Base-by-base conservation (phyloP, 192 early-diverging fungal genomes). In the Coemansia sp. region DNA sequence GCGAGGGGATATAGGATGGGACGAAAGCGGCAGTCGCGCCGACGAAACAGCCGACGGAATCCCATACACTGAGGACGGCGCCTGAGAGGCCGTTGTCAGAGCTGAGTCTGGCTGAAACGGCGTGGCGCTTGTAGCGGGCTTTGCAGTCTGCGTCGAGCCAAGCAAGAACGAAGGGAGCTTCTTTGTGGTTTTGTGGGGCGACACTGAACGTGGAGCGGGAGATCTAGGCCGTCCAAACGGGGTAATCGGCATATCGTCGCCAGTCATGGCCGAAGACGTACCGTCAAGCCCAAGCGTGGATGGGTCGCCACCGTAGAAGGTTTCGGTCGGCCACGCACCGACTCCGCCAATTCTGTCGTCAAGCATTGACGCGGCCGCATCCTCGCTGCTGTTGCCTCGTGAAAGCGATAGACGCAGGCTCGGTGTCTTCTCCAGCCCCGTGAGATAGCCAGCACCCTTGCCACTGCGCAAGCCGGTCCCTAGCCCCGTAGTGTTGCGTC, bases 81-180 rank as follows among this genome's bases (percentile, higher is more conserved):
- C n/a, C 8, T 51, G 63, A 10, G 75, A 61, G n/a, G 41, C 63
- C 21, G 57, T 51, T 2, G 71, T 60, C n/a, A 62, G 55, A 8
- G 66, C 66, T 18, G 72, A 62, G 45, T 65, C 70, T 0, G 69
- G 66, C 32, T 67, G 58, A 15, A 61, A 68, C 22, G 67, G 67
- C 8, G 68, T 36, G 43, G 48, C 65, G 36, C 32, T 57, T 26
- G 47, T 66, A 26, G 80, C 58, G 39, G 75, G 67, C 43, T 77
- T 82, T 21, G 51, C 46, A 0, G 68, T 8, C 69, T 67, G 80
- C 15, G 71, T 21, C 13, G 71, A 74, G 41, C 74, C 80, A 3
- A 82, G 71, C 66, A 82, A 19, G 15, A 82, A 82, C 15, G 80
- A 82, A 1, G 80, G 80, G 49, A 82, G 71, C 62, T 74, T 71